Base-by-base conservation (phyloP, 176 grass and related monocot genomes). In the Avena sativa region DNA sequence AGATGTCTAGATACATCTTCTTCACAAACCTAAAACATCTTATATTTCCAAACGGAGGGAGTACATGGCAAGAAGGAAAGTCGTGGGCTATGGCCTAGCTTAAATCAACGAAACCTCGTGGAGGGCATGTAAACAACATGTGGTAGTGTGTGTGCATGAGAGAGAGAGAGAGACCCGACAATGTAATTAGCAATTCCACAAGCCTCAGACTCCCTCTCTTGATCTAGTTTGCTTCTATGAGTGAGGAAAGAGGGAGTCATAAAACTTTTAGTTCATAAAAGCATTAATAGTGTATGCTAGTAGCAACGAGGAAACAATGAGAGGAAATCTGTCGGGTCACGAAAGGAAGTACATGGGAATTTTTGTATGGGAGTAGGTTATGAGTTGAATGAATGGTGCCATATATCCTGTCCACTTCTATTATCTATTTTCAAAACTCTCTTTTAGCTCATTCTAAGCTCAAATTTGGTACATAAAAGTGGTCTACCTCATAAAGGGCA, bases 141-240 rank as follows among this genome's bases (percentile, higher is more conserved):
- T 40, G 38, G 38, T 40, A 40, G 38, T 40, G 38, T 38, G 36
- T 38, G 36, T 40, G 38, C 6, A 0, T 48, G n/a, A 7, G 38
- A 10, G 57, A 21, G 23, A 28, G 23, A 1, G 59, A 25, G 59
- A 21, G 19, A 12, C 0, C 10, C 4, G 15, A 55, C 15, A 55
- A 1, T 4, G 5, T 1, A 57, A 7, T 57, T 57, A 0, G 16
- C 12, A 32, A 26, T 64, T 28, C 3, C 1, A 1, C 21, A 74
- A 26, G 46, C n/a, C n/a, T 13, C 0, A 1, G 0, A 5, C 44
- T 74, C 2, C 21, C n/a, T 26, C 0, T 2, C 2, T 14, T 74
- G 5, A 9, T 50, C 12, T 74, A 50, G 6, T 50, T 74, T 74
- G 0, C 2, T 23, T 49, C 2, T 30, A 69, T 2, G 21, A 4